Evolutionary conservation across 139 green algal species (phyloP), one percentile per base, ranked within the genome.

Genomic region (Tetradesmus lagerheimii): DNA sequence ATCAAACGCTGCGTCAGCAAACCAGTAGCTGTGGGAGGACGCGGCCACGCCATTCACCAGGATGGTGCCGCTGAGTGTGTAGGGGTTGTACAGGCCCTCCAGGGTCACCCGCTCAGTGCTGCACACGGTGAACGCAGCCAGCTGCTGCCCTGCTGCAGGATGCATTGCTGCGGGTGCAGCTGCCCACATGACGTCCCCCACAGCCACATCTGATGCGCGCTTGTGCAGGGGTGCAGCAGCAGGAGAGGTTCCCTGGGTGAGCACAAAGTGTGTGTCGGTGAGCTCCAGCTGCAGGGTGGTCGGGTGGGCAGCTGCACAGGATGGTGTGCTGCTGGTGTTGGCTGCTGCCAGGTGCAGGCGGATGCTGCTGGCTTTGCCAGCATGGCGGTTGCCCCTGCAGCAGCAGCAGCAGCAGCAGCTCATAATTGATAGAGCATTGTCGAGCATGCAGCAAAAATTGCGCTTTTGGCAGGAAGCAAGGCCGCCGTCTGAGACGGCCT

Each of bases 51-150:
- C 80, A 37, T 86, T 47, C 25, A 86, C 80, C 8, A 86, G 14
- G 80, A 86, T 75, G 43, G 8, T 86, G 80, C 80, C 80, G 31
- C 80, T 37, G n/a, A 86, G 80, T 16, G 43, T 86, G 80, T 47
- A 86, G 80, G 80, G 80, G 45, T 86, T 86, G 80, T 43, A 86
- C 80, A 84, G 78, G 34, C 78, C 78, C 41, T 57, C n/a, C n/a
- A n/a, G n/a, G n/a, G n/a, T n/a, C n/a, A n/a, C n/a, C n/a, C n/a
- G n/a, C n/a, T n/a, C n/a, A n/a, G n/a, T n/a, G n/a, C n/a, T n/a
- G n/a, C n/a, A n/a, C n/a, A n/a, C n/a, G n/a, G n/a, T n/a, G n/a
- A n/a, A n/a, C n/a, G n/a, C n/a, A n/a, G n/a, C n/a, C n/a, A n/a
- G n/a, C n/a, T n/a, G n/a, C n/a, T n/a, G n/a, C n/a, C n/a, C n/a